Base-by-base conservation (phyloP, 2,329 filamentous ascomycete genomes). In the Penicillium italicum region DNA sequence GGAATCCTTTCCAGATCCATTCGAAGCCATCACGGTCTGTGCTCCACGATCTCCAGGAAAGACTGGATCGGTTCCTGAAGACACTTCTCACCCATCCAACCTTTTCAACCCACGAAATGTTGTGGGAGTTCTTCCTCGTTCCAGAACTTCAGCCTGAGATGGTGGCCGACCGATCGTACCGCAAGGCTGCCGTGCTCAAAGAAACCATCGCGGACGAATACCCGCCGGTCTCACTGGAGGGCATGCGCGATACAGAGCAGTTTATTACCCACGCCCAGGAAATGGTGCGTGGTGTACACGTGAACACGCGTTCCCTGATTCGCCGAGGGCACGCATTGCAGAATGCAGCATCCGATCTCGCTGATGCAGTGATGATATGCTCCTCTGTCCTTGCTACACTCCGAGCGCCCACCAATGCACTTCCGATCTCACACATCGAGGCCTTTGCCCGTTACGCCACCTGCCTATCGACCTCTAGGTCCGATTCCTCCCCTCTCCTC, bases 61-160 rank as follows among this genome's bases (percentile, higher is more conserved):
- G 88, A 16, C 85, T 96, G 20, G 91, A 99, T 73, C 88, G 85
- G 63, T 97, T 97, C 66, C 77, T 99, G 64, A 90, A 90, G 62
- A 90, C 91, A 18, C 82, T 99, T 60, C 81, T 99, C 26, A 81
- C 84, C 9, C 94, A 99, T 68, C 89, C 93, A 4, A 97, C 94
- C 0, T 97, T 99, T 69, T 84, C 91, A 0, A 96, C 90, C 0
- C 95, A 99, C 69, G 94, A 99, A 76, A 91, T 97, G 82, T 82
- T 99, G 2, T 99, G 94, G 95, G 94, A 99, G 67, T 99, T 99
- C 76, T 96, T 99, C 74, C 82, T 99, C 0, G 92, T 99, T 12
- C 94, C 94, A 1, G 94, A 99, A 64, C 85, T 99, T 47, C 90
- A 96, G 69, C 83, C 90, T 0, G 86, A 91, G 20, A 91, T 92